Evolutionary conservation across 345 rosid species (phyloP).

Genomic region (Boechera divaricarpa): DNA sequence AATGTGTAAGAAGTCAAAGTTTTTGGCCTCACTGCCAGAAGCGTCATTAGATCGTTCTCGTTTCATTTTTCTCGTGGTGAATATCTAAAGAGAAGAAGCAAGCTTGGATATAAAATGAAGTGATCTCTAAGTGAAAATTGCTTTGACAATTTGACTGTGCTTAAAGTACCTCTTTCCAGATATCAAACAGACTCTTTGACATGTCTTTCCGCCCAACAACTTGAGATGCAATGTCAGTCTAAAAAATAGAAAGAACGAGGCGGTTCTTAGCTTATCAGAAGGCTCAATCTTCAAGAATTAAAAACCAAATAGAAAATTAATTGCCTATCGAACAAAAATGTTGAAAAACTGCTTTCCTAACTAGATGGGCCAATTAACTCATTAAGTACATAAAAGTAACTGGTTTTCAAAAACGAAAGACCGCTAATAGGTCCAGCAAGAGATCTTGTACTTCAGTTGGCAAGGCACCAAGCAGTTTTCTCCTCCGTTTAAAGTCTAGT

Average conservation of each 20-base stretch:
- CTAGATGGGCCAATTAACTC: background rate
- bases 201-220: slow-evolving; percentile 92
- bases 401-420: background rate
- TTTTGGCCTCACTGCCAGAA: slow-evolving; percentile 51
- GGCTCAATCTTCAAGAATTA: background rate
- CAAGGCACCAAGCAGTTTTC: background rate
- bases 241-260: slow-evolving; percentile 45
- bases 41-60: slow-evolving; percentile 48
- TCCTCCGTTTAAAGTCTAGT: background rate
- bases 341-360: slow-evolving; percentile 1
- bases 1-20: slow-evolving; percentile 65
- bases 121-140: slow-evolving; percentile 7
- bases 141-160: slow-evolving; percentile 1
- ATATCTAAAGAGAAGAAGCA: slow-evolving; percentile 59
- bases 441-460: slow-evolving; percentile 18
- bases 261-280: slow-evolving; percentile 26
- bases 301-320: slow-evolving; percentile 3
- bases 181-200: slow-evolving; percentile 80
- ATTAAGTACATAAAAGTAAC: background rate
- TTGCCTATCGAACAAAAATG: slow-evolving; percentile 5
- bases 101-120: slow-evolving; percentile 27
- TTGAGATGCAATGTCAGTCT: slow-evolving; percentile 87
- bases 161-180: slow-evolving; percentile 89
- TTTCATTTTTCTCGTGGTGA: slow-evolving; percentile 76
- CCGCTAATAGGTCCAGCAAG: background rate